Evolutionary conservation across 441 rosid genomes (phyloP).

Genomic region (Cnidoscolus chayamansa): DNA sequence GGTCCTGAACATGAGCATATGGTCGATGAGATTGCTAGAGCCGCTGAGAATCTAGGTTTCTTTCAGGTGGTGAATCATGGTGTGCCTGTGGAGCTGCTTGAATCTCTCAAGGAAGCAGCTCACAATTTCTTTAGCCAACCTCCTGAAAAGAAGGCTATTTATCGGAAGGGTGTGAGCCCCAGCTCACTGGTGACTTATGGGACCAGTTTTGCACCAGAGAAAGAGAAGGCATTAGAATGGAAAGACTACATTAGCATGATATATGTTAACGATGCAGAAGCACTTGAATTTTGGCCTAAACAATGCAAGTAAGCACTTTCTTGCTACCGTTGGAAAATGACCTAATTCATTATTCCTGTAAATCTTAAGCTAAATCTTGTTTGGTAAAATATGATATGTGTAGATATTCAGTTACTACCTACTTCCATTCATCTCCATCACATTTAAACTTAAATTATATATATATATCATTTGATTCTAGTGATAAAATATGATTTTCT

Average conservation of each 20-base stretch:
- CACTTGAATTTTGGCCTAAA: slow-evolving; percentile 51
- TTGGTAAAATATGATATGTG: not conserved
- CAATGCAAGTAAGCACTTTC: slow-evolving; percentile 40
- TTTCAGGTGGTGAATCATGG: slow-evolving; percentile 63
- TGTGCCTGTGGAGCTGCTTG: slow-evolving; percentile 43
- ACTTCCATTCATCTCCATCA: not conserved
- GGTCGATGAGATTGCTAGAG: slow-evolving; percentile 35
- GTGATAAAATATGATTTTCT: slow-evolving; percentile 37
- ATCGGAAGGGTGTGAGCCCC: slow-evolving; percentile 44
- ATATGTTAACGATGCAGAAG: slow-evolving; percentile 49
- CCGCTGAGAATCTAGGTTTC: slow-evolving; percentile 55
- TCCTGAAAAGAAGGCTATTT: slow-evolving; percentile 37
- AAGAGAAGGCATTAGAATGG: slow-evolving; percentile 60
- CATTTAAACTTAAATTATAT: not conserved
- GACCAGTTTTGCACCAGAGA: slow-evolving; percentile 54
- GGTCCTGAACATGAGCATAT: slow-evolving; percentile 43
- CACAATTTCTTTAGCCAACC: slow-evolving; percentile 41
- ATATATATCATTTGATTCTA: too few species aligned
- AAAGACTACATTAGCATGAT: slow-evolving; percentile 50
- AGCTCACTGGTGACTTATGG: slow-evolving; percentile 50
- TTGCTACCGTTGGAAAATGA: not conserved
- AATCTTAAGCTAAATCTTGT: not conserved
- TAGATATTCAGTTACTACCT: not conserved
- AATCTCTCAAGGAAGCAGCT: slow-evolving; percentile 39
- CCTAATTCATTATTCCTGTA: too few species aligned